Percentiles rank a stretch among this genome's conserved stretches.
Evolutionary conservation across 305 asterid genomes (phyloP).

Genomic region (Petunia hybrid): DNA sequence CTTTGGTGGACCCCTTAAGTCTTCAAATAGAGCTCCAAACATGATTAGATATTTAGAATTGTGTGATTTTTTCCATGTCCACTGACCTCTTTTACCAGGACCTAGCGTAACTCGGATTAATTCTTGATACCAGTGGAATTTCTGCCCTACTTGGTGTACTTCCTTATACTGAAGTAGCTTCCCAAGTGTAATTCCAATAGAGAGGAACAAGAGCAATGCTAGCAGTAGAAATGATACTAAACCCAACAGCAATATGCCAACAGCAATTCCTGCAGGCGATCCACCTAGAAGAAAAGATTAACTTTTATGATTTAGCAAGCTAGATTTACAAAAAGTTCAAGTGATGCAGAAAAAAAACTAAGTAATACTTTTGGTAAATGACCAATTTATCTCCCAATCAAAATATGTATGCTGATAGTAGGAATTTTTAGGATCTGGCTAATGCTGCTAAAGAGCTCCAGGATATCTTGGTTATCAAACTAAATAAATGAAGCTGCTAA

Average conservation of each 20-base stretch:
- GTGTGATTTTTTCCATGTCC: too few relatives aligned
- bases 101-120: constrained; percentile 78
- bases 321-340: background rate
- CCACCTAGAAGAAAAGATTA: constrained; percentile 57
- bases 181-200: too few relatives aligned
- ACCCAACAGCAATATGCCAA: constrained; percentile 48
- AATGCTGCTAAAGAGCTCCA: background rate
- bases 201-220: too few relatives aligned
- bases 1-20: too few relatives aligned
- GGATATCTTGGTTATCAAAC: too few relatives aligned
- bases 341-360: background rate
- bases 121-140: constrained; percentile 47
- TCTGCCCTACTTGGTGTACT: too few relatives aligned
- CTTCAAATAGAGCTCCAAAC: too few relatives aligned
- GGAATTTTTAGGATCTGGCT: constrained; percentile 7
- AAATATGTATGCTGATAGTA: background rate
- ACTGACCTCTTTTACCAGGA: constrained; percentile 49
- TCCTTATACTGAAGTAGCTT: too few relatives aligned
- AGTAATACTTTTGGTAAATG: background rate
- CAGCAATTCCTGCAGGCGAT: constrained; percentile 62
- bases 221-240: too few relatives aligned
- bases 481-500: background rate
- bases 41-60: too few relatives aligned
- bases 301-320: background rate
- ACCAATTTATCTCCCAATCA: background rate